Percentiles rank a stretch among this genome's conserved stretches.
These are phyloP conservation scores for Myriosclerotinia curreyana DNA, from an alignment of 2,329 filamentous ascomycete genomes.

Conservation along the genomic window DNA sequence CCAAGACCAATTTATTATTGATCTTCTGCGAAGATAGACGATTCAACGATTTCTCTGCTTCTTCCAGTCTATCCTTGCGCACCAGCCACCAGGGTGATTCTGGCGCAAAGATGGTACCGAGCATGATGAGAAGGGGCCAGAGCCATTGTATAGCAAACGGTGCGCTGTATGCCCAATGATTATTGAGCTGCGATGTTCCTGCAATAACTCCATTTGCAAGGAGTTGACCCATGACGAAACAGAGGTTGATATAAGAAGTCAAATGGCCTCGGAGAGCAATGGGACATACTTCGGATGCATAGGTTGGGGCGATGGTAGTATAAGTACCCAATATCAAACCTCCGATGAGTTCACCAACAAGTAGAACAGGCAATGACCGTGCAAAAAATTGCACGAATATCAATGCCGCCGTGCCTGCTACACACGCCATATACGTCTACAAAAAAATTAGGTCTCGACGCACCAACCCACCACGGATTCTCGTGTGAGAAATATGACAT, in stretches of 20 bases:
- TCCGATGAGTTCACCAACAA: conserved; percentile 37
- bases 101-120: conserved; percentile 47
- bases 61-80: conserved; percentile 44
- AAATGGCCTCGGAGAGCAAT: conserved; percentile 52
- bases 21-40: conserved; percentile 34
- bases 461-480: neutral
- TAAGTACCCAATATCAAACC: conserved; percentile 51
- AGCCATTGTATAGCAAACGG: conserved; percentile 50
- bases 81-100: conserved; percentile 52
- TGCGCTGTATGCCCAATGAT: conserved; percentile 34
- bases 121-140: conserved; percentile 48
- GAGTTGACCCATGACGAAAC: conserved; percentile 50
- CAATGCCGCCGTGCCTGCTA: conserved; percentile 23
- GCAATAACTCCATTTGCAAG: conserved; percentile 49
- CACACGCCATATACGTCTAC: conserved; percentile 27
- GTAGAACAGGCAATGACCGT: conserved; percentile 21
- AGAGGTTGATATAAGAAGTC: conserved; percentile 51
- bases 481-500: conserved; percentile 1
- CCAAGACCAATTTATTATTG: conserved; percentile 45
- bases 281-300: conserved; percentile 50
- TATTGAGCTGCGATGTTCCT: conserved; percentile 25
- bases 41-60: conserved; percentile 39
- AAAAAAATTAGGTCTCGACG: neutral
- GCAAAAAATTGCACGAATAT: conserved; percentile 33
- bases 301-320: conserved; percentile 42